These are phyloP conservation scores for Biscutella laevigata DNA, from an alignment of 441 rosid species.

Conservation along the genomic window DNA sequence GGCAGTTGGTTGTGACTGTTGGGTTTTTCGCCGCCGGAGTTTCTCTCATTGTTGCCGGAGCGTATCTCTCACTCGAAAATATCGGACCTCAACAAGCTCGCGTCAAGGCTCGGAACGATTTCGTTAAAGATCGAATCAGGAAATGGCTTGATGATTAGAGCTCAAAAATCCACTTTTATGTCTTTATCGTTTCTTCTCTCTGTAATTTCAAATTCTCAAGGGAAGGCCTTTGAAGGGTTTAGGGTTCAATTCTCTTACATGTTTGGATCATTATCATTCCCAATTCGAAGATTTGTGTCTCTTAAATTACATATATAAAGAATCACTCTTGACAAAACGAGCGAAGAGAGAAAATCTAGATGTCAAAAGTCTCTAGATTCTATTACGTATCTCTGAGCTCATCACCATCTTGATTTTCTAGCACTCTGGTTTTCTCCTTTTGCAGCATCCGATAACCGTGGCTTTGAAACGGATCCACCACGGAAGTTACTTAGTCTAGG, in stretches of 20 bases:
- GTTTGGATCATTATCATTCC: slow-evolving; percentile 12
- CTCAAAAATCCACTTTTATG: background rate
- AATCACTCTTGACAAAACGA: slow-evolving; percentile 20
- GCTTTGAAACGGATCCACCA: slow-evolving; percentile 42
- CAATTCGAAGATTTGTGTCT: slow-evolving; percentile 1
- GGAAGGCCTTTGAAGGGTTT: background rate
- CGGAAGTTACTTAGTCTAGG: slow-evolving; percentile 44
- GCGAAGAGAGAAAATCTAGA: slow-evolving; percentile 12
- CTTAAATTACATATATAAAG: slow-evolving; percentile 2
- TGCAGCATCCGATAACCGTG: slow-evolving; percentile 46
- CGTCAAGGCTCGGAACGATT: slow-evolving; percentile 50
- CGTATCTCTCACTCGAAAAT: slow-evolving; percentile 53
- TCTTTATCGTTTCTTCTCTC: background rate
- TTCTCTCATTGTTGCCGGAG: slow-evolving; percentile 44
- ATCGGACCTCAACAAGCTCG: slow-evolving; percentile 67
- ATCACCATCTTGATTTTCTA: slow-evolving; percentile 66
- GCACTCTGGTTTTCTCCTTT: slow-evolving; percentile 42
- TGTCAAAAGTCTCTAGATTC: background rate
- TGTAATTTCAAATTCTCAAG: background rate
- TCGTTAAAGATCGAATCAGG: slow-evolving; percentile 46
- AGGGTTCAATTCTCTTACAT: slow-evolving; percentile 12
- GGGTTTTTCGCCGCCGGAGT: slow-evolving; percentile 38
- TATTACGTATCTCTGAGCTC: slow-evolving; percentile 17
- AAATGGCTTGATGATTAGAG: slow-evolving; percentile 27
- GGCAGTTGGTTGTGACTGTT: slow-evolving; percentile 44